Conservation (phyloP, 164 flowering plant genomes). For the Aristolochia fimbriata region DNA sequence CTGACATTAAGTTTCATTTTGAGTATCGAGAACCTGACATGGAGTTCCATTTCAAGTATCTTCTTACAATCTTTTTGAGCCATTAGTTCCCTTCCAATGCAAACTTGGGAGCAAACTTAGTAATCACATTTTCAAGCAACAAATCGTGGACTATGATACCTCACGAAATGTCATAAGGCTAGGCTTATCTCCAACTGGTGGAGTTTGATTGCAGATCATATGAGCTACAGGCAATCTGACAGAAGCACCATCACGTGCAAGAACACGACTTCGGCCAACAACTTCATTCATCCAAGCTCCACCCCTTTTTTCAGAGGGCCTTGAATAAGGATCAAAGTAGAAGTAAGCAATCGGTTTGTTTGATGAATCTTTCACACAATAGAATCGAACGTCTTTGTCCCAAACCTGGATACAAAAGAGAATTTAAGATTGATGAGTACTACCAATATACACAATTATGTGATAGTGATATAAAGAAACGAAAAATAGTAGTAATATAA, state of each 20-base stretch:
- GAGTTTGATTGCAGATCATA: conserved; percentile 97
- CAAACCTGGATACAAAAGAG: conserved; percentile 49
- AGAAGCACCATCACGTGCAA: conserved; percentile 62
- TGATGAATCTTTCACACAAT: conserved; percentile 63
- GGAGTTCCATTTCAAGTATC: too few relatives aligned
- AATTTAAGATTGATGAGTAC: conserved; percentile 1
- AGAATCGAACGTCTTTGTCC: conserved; percentile 81
- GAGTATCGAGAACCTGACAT: too few relatives aligned
- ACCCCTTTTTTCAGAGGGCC: conserved; percentile 90
- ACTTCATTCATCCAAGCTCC: conserved; percentile 99
- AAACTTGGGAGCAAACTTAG: too few relatives aligned
- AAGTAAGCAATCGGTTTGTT: conserved; percentile 88
- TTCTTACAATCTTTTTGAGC: too few relatives aligned
- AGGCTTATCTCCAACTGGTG: conserved; percentile 87
- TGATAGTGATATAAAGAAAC: conserved; percentile 8
- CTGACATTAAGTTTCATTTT: too few relatives aligned
- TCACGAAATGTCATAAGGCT: conserved; percentile 98
- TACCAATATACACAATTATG: conserved; percentile 1
- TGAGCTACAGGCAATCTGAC: conserved; percentile 87
- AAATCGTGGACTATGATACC: conserved; percentile 23
- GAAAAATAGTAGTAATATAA: conserved; percentile 5
- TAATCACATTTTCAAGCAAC: neutral
- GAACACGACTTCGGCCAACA: conserved; percentile 68
- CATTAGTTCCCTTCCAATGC: too few relatives aligned
- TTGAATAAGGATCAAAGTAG: conserved; percentile 95